Evolutionary conservation across 2,329 filamentous ascomycete species (phyloP).

Genomic region (Tolypocladium pustulatum): DNA sequence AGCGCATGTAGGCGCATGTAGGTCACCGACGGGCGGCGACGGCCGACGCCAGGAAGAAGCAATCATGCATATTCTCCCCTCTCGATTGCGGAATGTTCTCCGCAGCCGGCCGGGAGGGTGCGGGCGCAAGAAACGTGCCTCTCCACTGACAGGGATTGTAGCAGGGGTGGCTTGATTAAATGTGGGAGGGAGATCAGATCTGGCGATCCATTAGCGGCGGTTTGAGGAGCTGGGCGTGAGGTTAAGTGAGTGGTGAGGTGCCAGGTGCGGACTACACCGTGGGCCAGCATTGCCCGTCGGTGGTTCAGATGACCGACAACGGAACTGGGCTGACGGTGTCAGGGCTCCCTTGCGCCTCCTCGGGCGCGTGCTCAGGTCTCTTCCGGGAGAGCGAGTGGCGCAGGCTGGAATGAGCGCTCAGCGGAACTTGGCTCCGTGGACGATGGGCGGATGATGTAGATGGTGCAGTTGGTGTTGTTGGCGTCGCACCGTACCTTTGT

Average conservation of each 20-base stretch:
- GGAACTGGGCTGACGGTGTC: background rate
- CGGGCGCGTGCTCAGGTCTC: background rate
- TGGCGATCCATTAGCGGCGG: constrained; percentile 4
- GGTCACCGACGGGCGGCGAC: background rate
- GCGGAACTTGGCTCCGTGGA: background rate
- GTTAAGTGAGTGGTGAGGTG: background rate
- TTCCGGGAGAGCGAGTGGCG: background rate
- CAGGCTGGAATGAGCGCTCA: background rate
- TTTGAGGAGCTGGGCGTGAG: no score
- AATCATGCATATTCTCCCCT: background rate
- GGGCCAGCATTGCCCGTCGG: background rate
- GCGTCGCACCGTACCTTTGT: background rate
- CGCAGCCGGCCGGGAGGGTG: background rate
- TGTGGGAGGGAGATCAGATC: constrained; percentile 8
- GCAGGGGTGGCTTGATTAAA: background rate
- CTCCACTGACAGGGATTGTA: background rate
- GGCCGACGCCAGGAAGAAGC: background rate
- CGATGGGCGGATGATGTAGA: background rate
- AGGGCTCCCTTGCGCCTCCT: background rate
- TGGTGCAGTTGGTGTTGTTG: background rate
- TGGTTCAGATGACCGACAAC: background rate
- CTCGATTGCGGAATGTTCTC: background rate
- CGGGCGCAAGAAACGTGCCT: background rate
- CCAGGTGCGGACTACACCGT: background rate
- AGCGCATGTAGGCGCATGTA: background rate